phyloP scores from a whole-genome alignment of 176 grass and related monocot species.

The Oryza glaberrima region DNA sequence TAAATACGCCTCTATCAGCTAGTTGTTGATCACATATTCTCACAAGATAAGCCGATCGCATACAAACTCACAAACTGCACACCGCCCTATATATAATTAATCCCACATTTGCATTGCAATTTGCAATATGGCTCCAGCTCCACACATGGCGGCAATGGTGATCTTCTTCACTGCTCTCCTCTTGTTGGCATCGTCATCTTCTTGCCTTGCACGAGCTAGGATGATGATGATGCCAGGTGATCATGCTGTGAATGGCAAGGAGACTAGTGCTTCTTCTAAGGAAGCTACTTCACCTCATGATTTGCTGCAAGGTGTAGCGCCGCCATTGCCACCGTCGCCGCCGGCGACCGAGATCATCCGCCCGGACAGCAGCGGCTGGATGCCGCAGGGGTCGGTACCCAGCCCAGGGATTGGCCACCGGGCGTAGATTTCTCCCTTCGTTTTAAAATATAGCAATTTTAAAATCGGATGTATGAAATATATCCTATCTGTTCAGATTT shows the following conservation, averaged over 20 bases:
- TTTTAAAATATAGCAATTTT: too few species aligned
- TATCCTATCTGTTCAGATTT: too few species aligned
- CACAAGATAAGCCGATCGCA: neutral
- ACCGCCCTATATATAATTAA: neutral
- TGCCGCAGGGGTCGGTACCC: conserved; percentile 36
- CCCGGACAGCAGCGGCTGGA: conserved; percentile 13
- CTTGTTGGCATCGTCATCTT: neutral
- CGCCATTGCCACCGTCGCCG: neutral
- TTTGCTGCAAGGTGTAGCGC: conserved; percentile 5
- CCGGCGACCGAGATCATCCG: neutral
- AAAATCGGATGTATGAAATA: too few species aligned
- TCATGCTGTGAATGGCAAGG: neutral
- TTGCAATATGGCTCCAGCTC: conserved; percentile 7
- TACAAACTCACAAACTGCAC: neutral
- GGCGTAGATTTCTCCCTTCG: neutral
- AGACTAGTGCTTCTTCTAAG: neutral
- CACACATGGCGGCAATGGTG: neutral
- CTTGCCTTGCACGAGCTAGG: conserved; percentile 21
- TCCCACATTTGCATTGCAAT: neutral
- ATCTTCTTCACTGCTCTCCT: conserved; percentile 11
- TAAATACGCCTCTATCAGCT: conserved; percentile 9
- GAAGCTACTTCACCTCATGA: neutral
- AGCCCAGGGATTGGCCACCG: conserved; percentile 49
- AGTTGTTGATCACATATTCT: conserved; percentile 15
- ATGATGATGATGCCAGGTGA: neutral